Base-by-base conservation (phyloP, 2,329 filamentous ascomycete genomes). In the Neocatenulostroma microsporum region DNA sequence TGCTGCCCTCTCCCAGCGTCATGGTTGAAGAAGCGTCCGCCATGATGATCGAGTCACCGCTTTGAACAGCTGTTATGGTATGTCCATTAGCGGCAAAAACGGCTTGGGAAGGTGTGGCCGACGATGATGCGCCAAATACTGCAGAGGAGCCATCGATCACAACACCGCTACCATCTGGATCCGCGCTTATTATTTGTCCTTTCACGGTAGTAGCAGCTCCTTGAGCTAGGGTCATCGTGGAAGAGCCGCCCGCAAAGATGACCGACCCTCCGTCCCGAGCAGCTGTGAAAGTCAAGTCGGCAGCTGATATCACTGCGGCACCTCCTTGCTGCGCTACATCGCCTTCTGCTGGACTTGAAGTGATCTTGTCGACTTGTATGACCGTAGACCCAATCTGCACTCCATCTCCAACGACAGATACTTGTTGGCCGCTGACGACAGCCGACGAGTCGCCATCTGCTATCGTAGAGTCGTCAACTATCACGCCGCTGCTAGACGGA, bases 391-490 rank as follows among this genome's bases (percentile, higher is more conserved):
- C 31, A 15, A 34, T 18, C 21, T 34, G 31, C 7, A 34, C 21
- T 11, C 31, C 31, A 3, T n/a, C 11, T 10, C 11, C 12, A 10
- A 20, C 31, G 12, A 34, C 31, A 3, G 31, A 34, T 7, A 34
- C 15, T 15, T 20, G 24, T 14, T 34, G 31, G 4, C 31, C 31
- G 18, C 25, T 25, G 31, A 34, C 21, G 4, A 21, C 25, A 3
- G 31, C 21, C 31, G 24, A 10, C 13, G 31, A 34, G 20, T n/a
- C n/a, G n/a, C 31, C 31, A 15, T 34, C 20, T 8, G 31, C 19
- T 10, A 34, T 21, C 5, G 31, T 34, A 17, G 11, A 24, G 4
- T 21, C 21, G n/a, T 26, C 21, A n/a, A 34, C 21, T 3, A 34
- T 13, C 20, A 15, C 31, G 8, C 14, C 13, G 11, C 20, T 18